These are phyloP conservation scores for Pseudozyma tsukubaensis DNA, from an alignment of 1,284 basidiomycete genomes.

Conservation along the genomic window DNA sequence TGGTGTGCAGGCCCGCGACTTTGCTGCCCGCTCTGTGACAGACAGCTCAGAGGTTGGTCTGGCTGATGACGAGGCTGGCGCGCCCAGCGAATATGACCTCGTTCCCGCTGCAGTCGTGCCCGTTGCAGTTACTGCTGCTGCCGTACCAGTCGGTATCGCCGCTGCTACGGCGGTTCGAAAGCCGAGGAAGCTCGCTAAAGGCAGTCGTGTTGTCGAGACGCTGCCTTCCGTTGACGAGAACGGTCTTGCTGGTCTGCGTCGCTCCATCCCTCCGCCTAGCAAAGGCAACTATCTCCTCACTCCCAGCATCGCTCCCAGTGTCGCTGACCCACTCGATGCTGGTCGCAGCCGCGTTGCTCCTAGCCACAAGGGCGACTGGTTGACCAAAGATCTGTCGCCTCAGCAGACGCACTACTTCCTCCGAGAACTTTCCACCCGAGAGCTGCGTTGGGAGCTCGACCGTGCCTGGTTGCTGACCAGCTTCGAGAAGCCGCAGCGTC, in stretches of 20 bases:
- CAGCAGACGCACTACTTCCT: conserved; percentile 64
- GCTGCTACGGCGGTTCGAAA: conserved; percentile 10
- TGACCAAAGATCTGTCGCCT: conserved; percentile 49
- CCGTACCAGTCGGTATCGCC: conserved; percentile 11
- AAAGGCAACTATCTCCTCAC: conserved; percentile 47
- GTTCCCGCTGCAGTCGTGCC: conserved; percentile 24
- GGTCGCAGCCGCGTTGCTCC: conserved; percentile 16
- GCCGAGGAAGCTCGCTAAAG: conserved; percentile 27
- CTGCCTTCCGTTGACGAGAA: conserved; percentile 38
- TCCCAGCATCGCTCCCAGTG: conserved; percentile 49
- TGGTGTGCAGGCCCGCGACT: conserved; percentile 26
- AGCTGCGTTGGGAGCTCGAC: conserved; percentile 63
- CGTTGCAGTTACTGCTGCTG: conserved; percentile 8
- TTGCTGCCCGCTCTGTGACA: conserved; percentile 19
- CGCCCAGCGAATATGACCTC: conserved; percentile 17
- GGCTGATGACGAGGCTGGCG: conserved; percentile 27
- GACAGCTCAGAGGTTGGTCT: conserved; percentile 23
- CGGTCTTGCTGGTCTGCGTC: conserved; percentile 16
- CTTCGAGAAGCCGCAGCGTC: conserved; percentile 53
- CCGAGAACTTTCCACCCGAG: conserved; percentile 53
- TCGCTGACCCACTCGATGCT: conserved; percentile 43
- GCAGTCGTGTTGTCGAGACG: conserved; percentile 38
- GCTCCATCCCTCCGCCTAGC: conserved; percentile 19
- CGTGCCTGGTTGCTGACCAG: conserved; percentile 56
- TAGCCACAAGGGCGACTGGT: conserved; percentile 47